Percentiles rank a stretch among this genome's conserved stretches.
These are phyloP conservation scores for Erucastrum elatum DNA, from an alignment of 345 rosid species.

Conservation along the genomic window DNA sequence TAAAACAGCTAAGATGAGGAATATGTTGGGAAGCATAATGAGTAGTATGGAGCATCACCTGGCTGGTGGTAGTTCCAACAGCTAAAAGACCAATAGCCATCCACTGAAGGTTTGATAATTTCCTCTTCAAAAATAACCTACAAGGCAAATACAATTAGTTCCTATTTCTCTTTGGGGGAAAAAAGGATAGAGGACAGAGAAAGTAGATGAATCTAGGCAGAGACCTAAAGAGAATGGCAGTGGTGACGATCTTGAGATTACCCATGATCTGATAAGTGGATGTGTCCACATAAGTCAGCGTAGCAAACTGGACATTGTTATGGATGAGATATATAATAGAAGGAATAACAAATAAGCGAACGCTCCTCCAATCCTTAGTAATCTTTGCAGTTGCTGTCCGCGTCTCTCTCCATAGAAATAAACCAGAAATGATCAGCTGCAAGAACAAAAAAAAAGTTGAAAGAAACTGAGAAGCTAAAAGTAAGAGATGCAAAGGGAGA, in stretches of 20 bases:
- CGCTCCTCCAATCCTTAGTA: slow-evolving; percentile 85
- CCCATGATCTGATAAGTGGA: slow-evolving; percentile 99
- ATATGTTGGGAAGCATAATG: neutral
- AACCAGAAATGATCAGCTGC: slow-evolving; percentile 78
- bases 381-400: slow-evolving; percentile 53
- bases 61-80: slow-evolving; percentile 92
- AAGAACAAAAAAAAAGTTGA: neutral
- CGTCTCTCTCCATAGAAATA: slow-evolving; percentile 78
- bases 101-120: slow-evolving; percentile 76
- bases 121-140: slow-evolving; percentile 71
- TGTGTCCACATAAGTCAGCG: slow-evolving; percentile 82
- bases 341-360: slow-evolving; percentile 81
- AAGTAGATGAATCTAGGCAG: too few relatives aligned
- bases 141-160: neutral
- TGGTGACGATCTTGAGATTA: slow-evolving; percentile 93
- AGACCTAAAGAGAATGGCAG: slow-evolving; percentile 82
- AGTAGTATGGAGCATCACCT: slow-evolving; percentile 46
- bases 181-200: neutral
- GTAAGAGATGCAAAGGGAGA: neutral
- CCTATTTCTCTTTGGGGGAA: too few relatives aligned
- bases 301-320: slow-evolving; percentile 94
- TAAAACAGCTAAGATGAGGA: neutral
- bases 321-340: slow-evolving; percentile 85
- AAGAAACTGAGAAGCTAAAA: neutral
- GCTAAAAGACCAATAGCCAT: slow-evolving; percentile 84